Base-by-base conservation (phyloP, 306 rosid species). In the Albizia julibrissin region DNA sequence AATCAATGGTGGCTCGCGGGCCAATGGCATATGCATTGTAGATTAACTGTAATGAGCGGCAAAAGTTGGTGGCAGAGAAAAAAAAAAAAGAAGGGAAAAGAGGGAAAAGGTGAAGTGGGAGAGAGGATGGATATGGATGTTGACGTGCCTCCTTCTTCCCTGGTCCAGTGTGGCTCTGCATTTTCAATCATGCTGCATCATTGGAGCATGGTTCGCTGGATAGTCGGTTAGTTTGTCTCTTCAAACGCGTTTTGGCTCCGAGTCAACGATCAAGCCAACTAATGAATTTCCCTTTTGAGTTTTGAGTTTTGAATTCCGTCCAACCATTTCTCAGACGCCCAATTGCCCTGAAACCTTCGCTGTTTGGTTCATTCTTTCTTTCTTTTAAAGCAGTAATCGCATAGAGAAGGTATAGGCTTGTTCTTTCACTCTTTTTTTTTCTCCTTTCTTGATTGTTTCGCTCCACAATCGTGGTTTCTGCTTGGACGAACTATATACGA, bases 231-330 rank as follows among this genome's bases (percentile, higher is more conserved):
- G 74, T 84, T 88, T 80, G 81, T 69, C 34, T 3, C 83, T 84
- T 75, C 87, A 77, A 86, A 86, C 87, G 83, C 85, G 88, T 59
- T 69, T 85, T 11, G 16, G 50, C 31, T 74, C 46, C 10, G 34
- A n/a, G 58, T 72, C 76, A 72, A 72, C 59, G 39, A 44, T 24
- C 75, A 15, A 52, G 40, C 59, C 58, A 13, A 8, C 58, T 10
- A 1, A 44, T 26, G 11, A 10, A 68, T 43, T 70, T 8, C 37
- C 15, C 76, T 13, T 81, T 71, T 79, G 58, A 42, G 75, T 13
- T 81, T 71, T 79, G 58, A 42, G 75, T 77, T 85, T 80, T 61
- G 19, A 11, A 40, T 40, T 69, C 54, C 44, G 69, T 69, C 80
- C 78, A 52, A 43, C 82, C 84, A 39, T 80, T 80, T 14, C 68